Evolutionary conservation across 2,329 filamentous ascomycete genomes (phyloP).

Genomic region (Fusarium sp.): DNA sequence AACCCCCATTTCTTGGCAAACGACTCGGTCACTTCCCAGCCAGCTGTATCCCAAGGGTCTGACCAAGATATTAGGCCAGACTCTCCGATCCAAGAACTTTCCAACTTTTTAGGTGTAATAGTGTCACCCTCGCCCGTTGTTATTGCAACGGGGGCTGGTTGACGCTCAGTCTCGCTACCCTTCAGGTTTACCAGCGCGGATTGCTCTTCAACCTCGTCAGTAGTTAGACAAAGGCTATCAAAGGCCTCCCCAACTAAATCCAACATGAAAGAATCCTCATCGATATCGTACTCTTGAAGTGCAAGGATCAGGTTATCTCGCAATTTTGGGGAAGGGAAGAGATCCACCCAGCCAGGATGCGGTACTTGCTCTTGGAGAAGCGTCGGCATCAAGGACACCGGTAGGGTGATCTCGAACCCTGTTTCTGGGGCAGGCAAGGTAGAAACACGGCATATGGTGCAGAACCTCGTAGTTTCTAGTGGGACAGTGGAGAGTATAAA

Average conservation of each 20-base stretch:
- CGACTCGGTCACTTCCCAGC: not conserved
- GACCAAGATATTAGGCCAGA: not conserved
- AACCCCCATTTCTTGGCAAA: constrained; percentile 35
- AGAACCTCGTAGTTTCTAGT: constrained; percentile 11
- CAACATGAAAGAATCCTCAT: constrained; percentile 28
- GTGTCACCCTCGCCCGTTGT: not conserved
- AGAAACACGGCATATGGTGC: constrained; percentile 9
- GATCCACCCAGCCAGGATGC: constrained; percentile 32
- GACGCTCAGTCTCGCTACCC: not conserved
- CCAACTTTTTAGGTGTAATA: not conserved
- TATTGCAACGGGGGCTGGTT: not conserved
- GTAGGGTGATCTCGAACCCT: not conserved
- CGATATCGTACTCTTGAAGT: constrained; percentile 9
- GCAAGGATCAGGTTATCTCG: constrained; percentile 36
- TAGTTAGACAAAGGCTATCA: not conserved
- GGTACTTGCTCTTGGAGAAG: constrained; percentile 24
- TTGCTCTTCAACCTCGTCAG: not conserved
- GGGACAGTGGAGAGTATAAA: constrained; percentile 28
- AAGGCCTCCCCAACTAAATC: constrained; percentile 28
- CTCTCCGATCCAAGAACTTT: not conserved
- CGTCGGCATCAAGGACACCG: constrained; percentile 25
- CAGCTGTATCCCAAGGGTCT: not conserved
- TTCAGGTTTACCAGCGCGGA: not conserved
- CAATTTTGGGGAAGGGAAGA: constrained; percentile 30
- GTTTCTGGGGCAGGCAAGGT: not conserved